phyloP scores from a whole-genome alignment of 2,329 filamentous ascomycete genomes.

The Fusarium liriodendri region DNA sequence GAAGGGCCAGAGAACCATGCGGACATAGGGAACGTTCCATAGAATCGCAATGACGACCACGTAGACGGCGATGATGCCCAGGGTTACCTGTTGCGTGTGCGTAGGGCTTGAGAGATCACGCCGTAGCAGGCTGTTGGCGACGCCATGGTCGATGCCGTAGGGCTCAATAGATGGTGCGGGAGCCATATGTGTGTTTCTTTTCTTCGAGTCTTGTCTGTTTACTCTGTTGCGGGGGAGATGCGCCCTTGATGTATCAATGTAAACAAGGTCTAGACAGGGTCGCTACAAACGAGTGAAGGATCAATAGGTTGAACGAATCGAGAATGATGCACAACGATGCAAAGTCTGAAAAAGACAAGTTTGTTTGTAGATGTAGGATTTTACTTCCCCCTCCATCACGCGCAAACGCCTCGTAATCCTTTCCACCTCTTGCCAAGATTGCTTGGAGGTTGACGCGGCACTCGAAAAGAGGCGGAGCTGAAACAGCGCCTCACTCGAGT shows the following conservation, averaged over 20 bases:
- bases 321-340: not conserved
- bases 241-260: not conserved
- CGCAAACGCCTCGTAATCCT: conserved; percentile 40
- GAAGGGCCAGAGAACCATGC: conserved; percentile 82
- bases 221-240: not conserved
- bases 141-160: conserved; percentile 25
- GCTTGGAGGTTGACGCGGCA: conserved; percentile 44
- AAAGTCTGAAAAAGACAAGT: not conserved
- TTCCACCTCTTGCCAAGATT: conserved; percentile 32
- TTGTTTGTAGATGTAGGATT: not conserved
- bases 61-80: conserved; percentile 78
- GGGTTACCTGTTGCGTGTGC: conserved; percentile 76
- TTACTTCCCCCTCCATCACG: not conserved
- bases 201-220: not conserved
- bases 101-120: conserved; percentile 69
- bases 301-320: not conserved
- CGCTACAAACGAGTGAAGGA: conserved; percentile 7
- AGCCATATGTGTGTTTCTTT: conserved; percentile 23
- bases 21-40: conserved; percentile 84
- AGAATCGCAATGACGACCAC: conserved; percentile 79
- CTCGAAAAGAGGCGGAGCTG: conserved; percentile 42
- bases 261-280: not conserved
- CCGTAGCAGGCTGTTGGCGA: conserved; percentile 50
- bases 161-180: conserved; percentile 28
- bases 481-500: conserved; percentile 41